Conservation (phyloP, 768 basidiomycete species). For the Trichaptum fuscoviolaceum region DNA sequence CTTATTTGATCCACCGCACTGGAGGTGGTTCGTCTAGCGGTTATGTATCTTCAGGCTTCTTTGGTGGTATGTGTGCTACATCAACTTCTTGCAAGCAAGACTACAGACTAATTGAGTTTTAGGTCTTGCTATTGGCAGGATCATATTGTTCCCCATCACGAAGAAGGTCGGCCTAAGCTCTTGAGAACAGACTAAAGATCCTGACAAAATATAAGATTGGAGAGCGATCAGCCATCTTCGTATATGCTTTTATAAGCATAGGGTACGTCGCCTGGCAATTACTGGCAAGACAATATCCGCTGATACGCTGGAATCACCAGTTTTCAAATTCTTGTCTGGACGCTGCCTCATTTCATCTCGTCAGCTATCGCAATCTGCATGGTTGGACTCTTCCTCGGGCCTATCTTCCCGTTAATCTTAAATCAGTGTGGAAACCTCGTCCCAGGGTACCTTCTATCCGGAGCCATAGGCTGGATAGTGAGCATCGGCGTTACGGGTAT, state of each 20-base stretch:
- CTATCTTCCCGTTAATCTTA: constrained; percentile 55
- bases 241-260: constrained; percentile 27
- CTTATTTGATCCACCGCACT: constrained; percentile 40
- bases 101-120: background rate
- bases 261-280: constrained; percentile 11
- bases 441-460: constrained; percentile 63
- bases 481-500: constrained; percentile 63
- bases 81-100: background rate
- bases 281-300: background rate
- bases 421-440: constrained; percentile 64
- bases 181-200: background rate
- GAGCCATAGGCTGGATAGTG: constrained; percentile 38
- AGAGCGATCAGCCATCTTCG: constrained; percentile 26
- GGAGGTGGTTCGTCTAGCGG: constrained; percentile 42
- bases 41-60: constrained; percentile 47
- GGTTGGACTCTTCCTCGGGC: constrained; percentile 49
- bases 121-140: constrained; percentile 31
- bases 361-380: constrained; percentile 49
- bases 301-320: constrained; percentile 18
- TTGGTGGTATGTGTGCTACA: constrained; percentile 33
- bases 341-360: constrained; percentile 46
- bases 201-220: constrained; percentile 19
- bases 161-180: constrained; percentile 8
- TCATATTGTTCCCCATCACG: constrained; percentile 31
- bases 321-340: constrained; percentile 54